Percentiles rank a stretch among this genome's conserved stretches.
Evolutionary conservation across 2,329 filamentous ascomycete species (phyloP).

Genomic region (Mycosphaerella sp.): DNA sequence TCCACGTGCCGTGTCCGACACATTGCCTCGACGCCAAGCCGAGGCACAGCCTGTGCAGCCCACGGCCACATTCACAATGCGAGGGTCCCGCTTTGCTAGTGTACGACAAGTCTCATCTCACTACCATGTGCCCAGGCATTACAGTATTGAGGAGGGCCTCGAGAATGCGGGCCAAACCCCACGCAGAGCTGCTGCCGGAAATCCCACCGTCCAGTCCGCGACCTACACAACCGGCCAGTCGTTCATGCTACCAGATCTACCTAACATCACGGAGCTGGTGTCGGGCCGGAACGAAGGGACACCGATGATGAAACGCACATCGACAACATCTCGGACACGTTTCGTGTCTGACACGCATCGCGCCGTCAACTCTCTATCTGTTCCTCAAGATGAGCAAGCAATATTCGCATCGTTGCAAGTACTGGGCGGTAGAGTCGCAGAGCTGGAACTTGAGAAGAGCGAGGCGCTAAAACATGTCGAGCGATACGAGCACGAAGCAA

Average conservation of each 20-base stretch:
- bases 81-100: constrained; percentile 50
- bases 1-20: constrained; percentile 48
- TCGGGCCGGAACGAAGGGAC: constrained; percentile 55
- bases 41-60: constrained; percentile 47
- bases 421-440: constrained; percentile 51
- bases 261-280: constrained; percentile 56
- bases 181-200: constrained; percentile 25
- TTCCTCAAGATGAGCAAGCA: constrained; percentile 57
- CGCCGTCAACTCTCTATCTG: constrained; percentile 48
- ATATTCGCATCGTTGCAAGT: constrained; percentile 56
- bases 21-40: constrained; percentile 48
- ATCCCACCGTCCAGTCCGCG: constrained; percentile 37
- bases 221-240: constrained; percentile 48
- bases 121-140: constrained; percentile 19
- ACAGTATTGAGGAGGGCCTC: constrained; percentile 17
- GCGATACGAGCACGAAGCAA: constrained; percentile 56
- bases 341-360: constrained; percentile 47
- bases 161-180: constrained; percentile 19
- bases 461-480: constrained; percentile 48
- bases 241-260: constrained; percentile 55
- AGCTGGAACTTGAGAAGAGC: constrained; percentile 51
- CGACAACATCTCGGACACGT: constrained; percentile 46
- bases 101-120: constrained; percentile 20
- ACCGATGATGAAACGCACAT: constrained; percentile 48
- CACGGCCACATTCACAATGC: constrained; percentile 38